Percentiles rank a stretch among this genome's conserved stretches.
These are phyloP conservation scores for barrel medic (Medicago truncatula) DNA, from an alignment of 306 rosid species.

Conservation along the genomic window DNA sequence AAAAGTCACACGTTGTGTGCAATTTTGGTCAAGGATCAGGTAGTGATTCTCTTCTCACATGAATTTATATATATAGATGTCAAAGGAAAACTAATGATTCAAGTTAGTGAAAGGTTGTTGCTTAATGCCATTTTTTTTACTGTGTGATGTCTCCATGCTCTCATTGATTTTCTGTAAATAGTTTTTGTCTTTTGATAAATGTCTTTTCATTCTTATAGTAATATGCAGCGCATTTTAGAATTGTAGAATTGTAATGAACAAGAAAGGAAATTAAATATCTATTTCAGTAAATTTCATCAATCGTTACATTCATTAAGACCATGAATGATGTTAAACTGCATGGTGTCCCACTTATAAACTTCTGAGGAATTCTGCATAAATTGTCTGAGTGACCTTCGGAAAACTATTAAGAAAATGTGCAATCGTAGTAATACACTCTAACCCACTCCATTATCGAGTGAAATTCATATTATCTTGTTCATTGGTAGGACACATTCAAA, in stretches of 20 bases:
- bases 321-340: background rate
- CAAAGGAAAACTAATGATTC: constrained; percentile 62
- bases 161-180: constrained; percentile 54
- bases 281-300: constrained; percentile 22
- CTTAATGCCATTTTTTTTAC: constrained; percentile 42
- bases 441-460: background rate
- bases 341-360: background rate
- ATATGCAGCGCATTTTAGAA: constrained; percentile 37
- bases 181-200: constrained; percentile 37
- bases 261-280: constrained; percentile 39
- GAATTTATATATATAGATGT: constrained; percentile 52
- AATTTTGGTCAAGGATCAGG: constrained; percentile 55
- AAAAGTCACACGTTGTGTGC: constrained; percentile 42
- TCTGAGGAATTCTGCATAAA: background rate
- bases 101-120: constrained; percentile 63
- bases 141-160: constrained; percentile 33
- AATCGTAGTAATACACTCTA: background rate
- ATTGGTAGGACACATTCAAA: too few species aligned
- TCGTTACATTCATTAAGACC: constrained; percentile 20
- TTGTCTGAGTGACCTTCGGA: constrained; percentile 7
- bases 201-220: constrained; percentile 41
- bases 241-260: constrained; percentile 34
- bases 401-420: background rate
- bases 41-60: constrained; percentile 50
- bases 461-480: background rate